A percentile compares a stretch with the other conserved stretches of the same genome.
These are phyloP conservation scores for Sugiyamaella grinbergsii DNA, from an alignment of 1,139 yeast species.

Conservation along the genomic window DNA sequence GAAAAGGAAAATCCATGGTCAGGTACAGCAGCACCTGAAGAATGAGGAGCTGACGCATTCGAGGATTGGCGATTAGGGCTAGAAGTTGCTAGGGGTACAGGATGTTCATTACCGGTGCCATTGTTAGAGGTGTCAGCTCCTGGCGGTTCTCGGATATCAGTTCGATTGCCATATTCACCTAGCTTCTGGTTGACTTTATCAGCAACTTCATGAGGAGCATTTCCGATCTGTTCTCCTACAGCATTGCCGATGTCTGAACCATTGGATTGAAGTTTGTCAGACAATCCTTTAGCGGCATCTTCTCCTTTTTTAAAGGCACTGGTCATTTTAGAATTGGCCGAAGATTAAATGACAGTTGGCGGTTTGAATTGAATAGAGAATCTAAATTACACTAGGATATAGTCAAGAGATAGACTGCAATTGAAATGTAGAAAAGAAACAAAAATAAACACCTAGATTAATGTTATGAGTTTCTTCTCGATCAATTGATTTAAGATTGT, in stretches of 20 bases:
- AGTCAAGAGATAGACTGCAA: too few species aligned
- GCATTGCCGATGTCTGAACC: conserved; percentile 21
- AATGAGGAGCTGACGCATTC: not conserved
- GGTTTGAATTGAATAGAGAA: too few species aligned
- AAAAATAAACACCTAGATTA: too few species aligned
- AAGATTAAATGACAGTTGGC: too few species aligned
- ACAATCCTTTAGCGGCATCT: conserved; percentile 2
- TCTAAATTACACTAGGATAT: too few species aligned
- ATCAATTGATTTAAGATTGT: not conserved
- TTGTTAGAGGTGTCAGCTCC: conserved; percentile 10
- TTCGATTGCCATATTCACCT: conserved; percentile 16
- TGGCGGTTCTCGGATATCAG: conserved; percentile 17
- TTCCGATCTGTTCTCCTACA: conserved; percentile 34
- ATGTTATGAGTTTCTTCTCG: too few species aligned
- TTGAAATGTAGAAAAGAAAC: not conserved
- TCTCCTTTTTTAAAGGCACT: conserved; percentile 5
- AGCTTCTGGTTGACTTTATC: conserved; percentile 13
- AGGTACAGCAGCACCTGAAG: conserved; percentile 4
- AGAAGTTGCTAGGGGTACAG: conserved; percentile 7
- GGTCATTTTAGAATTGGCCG: not conserved
- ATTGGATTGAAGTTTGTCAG: not conserved
- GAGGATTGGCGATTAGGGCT: conserved; percentile 7
- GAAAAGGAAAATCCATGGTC: conserved; percentile 19
- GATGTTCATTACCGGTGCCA: conserved; percentile 1
- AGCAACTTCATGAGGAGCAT: conserved; percentile 20